Evolutionary conservation across 2,329 filamentous ascomycete species (phyloP).

Genomic region (Didymella keratinophila): DNA sequence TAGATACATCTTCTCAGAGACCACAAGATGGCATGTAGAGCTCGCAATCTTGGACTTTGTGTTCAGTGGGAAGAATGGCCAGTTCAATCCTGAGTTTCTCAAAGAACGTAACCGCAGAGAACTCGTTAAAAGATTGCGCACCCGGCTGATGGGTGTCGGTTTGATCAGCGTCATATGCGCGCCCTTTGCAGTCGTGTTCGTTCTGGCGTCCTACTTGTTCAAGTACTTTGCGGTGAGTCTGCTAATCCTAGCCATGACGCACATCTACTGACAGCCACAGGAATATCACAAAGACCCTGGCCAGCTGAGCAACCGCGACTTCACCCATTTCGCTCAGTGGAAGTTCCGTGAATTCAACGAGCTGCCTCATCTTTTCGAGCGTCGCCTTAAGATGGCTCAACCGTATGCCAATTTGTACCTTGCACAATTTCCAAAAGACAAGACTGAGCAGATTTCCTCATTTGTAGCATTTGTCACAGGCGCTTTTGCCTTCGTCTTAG

Average conservation of each 20-base stretch:
- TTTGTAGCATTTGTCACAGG: conserved; percentile 90
- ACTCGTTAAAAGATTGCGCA: conserved; percentile 78
- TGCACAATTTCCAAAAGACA: conserved; percentile 95
- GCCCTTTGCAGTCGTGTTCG: conserved; percentile 85
- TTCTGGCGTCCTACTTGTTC: conserved; percentile 89
- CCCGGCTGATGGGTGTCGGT: conserved; percentile 82
- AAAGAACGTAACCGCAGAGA: conserved; percentile 81
- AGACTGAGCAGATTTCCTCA: conserved; percentile 82
- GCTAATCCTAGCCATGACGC: conserved; percentile 62
- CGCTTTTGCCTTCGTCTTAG: conserved; percentile 84
- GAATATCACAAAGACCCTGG: conserved; percentile 96
- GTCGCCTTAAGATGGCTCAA: conserved; percentile 91
- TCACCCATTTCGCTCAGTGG: conserved; percentile 94
- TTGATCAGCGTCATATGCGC: conserved; percentile 86
- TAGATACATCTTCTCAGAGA: conserved; percentile 85
- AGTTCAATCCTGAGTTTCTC: conserved; percentile 85
- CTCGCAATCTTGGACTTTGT: conserved; percentile 92
- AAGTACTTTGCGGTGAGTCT: conserved; percentile 84
- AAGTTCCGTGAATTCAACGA: conserved; percentile 99
- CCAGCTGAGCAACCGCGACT: conserved; percentile 84
- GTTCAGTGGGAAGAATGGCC: conserved; percentile 81
- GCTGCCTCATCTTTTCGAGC: conserved; percentile 87
- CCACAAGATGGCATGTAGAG: conserved; percentile 90
- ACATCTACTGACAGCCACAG: conserved; percentile 64
- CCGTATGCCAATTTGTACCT: conserved; percentile 92